Conservation (phyloP, 2,329 filamentous ascomycete species). For the Colletotrichum sansevieriae region DNA sequence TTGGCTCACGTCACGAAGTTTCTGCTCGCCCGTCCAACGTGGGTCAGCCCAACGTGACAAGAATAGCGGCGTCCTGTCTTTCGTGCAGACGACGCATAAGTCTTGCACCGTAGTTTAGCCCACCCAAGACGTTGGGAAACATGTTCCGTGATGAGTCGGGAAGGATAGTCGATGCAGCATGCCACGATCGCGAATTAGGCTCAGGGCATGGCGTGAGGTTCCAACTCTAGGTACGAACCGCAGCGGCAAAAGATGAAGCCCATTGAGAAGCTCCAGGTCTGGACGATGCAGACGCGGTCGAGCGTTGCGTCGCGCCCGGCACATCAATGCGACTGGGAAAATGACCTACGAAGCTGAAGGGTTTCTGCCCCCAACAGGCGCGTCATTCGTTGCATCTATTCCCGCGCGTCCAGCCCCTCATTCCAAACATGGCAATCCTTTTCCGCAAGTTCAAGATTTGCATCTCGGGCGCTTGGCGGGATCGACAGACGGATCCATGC, state of each 20-base stretch:
- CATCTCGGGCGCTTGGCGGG: conserved; percentile 3
- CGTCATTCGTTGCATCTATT: not conserved
- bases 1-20: no score
- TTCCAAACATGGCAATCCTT: not conserved
- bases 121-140: not conserved
- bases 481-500: not conserved
- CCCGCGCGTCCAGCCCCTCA: conserved; percentile 3
- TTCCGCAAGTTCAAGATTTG: not conserved
- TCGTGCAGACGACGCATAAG: no score
- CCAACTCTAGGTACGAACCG: not conserved
- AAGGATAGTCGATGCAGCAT: not conserved
- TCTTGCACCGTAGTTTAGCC: not conserved
- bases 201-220: not conserved
- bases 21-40: no score
- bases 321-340: not conserved
- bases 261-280: not conserved
- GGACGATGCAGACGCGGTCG: not conserved
- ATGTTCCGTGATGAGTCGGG: not conserved
- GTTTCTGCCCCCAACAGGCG: not conserved
- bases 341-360: no score
- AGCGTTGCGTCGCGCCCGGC: not conserved
- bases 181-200: not conserved
- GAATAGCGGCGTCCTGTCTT: no score
- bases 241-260: not conserved
- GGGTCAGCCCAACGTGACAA: no score